A percentile compares a stretch with the other conserved stretches of the same genome.
Conservation (phyloP, 768 basidiomycete species). For the Pleurotus pulmonarius region DNA sequence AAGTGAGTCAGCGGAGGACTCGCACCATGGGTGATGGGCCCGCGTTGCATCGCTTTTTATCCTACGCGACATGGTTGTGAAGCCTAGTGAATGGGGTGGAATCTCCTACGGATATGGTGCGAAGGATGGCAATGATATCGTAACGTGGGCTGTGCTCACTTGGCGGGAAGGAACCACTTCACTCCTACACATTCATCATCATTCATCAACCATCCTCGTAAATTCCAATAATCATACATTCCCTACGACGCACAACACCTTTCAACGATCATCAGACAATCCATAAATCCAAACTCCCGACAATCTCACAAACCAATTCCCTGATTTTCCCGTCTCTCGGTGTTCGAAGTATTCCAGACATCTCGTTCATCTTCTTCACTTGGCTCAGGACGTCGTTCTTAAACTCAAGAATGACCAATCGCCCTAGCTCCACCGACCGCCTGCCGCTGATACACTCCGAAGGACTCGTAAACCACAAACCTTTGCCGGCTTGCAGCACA, state of each 20-base stretch:
- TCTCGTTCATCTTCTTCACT: not conserved
- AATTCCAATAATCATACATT: not conserved
- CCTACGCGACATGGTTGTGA: too few species aligned
- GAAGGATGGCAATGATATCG: too few species aligned
- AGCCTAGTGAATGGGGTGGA: too few species aligned
- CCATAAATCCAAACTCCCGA: not conserved
- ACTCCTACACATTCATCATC: too few species aligned
- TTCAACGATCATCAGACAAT: not conserved
- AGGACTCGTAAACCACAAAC: not conserved
- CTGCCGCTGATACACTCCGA: not conserved
- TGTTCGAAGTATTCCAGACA: not conserved
- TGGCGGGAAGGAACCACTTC: too few species aligned
- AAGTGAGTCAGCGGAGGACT: too few species aligned
- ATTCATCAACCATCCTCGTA: too few species aligned
- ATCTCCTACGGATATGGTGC: too few species aligned
- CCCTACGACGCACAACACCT: not conserved
- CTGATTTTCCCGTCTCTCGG: not conserved
- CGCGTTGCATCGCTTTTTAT: too few species aligned
- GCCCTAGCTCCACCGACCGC: not conserved
- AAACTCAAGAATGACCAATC: not conserved
- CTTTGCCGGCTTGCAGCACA: slow-evolving; percentile 15
- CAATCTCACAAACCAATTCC: not conserved
- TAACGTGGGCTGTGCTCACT: too few species aligned
- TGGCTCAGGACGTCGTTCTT: not conserved
- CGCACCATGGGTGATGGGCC: too few species aligned